Evolutionary conservation across 1,284 basidiomycete genomes (phyloP), one percentile per base, ranked within the genome.

Genomic region (Ceratobasidium sp.): DNA sequence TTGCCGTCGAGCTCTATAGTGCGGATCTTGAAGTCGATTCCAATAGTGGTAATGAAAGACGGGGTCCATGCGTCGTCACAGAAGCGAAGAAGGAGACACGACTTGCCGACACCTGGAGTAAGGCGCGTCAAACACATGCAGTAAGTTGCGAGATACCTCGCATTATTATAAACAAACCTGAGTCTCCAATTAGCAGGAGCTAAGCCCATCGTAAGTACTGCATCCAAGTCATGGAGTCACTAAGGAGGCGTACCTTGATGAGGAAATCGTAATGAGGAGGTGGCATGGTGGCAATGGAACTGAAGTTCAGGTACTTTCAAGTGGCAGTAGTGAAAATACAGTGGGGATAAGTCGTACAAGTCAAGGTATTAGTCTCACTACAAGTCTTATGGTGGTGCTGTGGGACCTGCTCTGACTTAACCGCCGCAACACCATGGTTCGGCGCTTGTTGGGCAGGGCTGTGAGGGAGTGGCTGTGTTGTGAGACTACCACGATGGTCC

Each of bases 21-120:
- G 50, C 96, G 92, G 83, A 98, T 98, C 89, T 96, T 95, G 87
- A 95, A 96, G 88, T 95, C 94, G 80, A 95, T 95, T 73, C 96
- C 98, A 83, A 99, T 99, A 65, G 97, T 99, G 64, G 97, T 99
- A 85, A 99, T 99, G 87, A 99, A 99, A 51, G 95, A 97, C 36
- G 97, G 97, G 45, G 98, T 99, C 97, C 97, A 99, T 78, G 97
- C 95, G 84, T 99, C 98, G 86, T 99, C 98, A 84, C 97, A 99
- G 90, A 99, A 99, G 78, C 98, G 94, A 75, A 99, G 90, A 75
- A 99, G 88, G 19, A 99, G 89, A 88, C 98, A 99, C 65, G 97
- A 99, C 87, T 99, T 99, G 79, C 98, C 98, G 79, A 99, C 95
- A 85, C 95, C 95, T 96, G 78, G 22, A 57, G 27, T 63, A 50